A percentile compares a stretch with the other conserved stretches of the same genome.
Conservation (phyloP, 768 basidiomycete genomes). For the Panellus pusillus region DNA sequence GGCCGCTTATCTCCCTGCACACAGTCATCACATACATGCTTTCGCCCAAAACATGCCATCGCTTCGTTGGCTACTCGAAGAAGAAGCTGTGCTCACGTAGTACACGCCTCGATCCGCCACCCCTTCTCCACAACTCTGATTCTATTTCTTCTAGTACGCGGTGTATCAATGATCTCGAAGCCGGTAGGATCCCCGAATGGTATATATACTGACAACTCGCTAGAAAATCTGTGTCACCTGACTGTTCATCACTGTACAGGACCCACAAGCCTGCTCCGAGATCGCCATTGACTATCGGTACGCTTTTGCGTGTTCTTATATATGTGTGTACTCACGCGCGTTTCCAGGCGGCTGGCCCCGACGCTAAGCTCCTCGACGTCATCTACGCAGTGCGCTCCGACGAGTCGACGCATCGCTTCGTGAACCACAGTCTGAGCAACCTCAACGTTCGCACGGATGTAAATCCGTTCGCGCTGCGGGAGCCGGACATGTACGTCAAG, state of each 20-base stretch:
- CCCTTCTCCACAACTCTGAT: slow-evolving; percentile 3
- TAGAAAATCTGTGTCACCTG: not conserved
- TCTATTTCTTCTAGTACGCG: slow-evolving; percentile 53
- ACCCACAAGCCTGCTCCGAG: slow-evolving; percentile 71
- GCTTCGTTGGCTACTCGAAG: slow-evolving; percentile 93
- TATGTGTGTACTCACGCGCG: not conserved
- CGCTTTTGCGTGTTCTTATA: not conserved
- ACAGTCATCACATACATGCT: slow-evolving; percentile 77
- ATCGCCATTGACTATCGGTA: slow-evolving; percentile 93
- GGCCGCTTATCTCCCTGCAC: slow-evolving; percentile 11
- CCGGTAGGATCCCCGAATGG: slow-evolving; percentile 82
- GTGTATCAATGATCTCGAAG: slow-evolving; percentile 81
- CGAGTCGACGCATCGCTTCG: slow-evolving; percentile 91
- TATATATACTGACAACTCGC: slow-evolving; percentile 26
- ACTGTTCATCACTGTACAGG: slow-evolving; percentile 36
- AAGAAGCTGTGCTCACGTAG: slow-evolving; percentile 95
- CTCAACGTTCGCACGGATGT: slow-evolving; percentile 74
- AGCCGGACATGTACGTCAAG: slow-evolving; percentile 84
- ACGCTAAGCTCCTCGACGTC: slow-evolving; percentile 84
- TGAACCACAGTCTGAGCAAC: slow-evolving; percentile 94
- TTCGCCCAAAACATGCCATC: slow-evolving; percentile 76
- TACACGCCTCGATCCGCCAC: slow-evolving; percentile 35
- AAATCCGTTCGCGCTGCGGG: slow-evolving; percentile 87
- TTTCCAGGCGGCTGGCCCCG: slow-evolving; percentile 54
- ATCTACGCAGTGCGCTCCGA: slow-evolving; percentile 92